Conservation (phyloP, 495 filamentous ascomycete species). For the Astrocystis sublimbata region DNA sequence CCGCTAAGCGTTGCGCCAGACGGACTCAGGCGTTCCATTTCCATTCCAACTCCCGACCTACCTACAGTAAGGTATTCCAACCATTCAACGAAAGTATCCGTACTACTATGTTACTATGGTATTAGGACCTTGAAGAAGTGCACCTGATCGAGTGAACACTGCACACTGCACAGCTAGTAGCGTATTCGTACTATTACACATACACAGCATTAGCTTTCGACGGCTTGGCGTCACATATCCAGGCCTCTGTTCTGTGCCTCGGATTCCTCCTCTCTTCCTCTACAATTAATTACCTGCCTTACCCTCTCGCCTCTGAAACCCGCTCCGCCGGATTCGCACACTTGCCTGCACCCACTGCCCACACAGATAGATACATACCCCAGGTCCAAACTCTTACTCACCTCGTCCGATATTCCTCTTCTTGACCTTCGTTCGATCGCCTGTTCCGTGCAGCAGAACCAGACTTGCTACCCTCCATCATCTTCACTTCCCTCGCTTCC, state of each 20-base stretch:
- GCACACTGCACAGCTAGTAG: too few relatives aligned
- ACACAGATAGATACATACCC: background rate
- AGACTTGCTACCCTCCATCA: background rate
- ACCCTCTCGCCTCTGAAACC: slow-evolving; percentile 2
- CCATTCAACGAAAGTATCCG: too few relatives aligned
- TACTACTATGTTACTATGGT: too few relatives aligned
- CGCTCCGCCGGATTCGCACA: slow-evolving; percentile 1
- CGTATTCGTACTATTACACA: too few relatives aligned
- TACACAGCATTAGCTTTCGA: slow-evolving; percentile 18
- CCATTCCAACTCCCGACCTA: background rate
- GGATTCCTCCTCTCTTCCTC: slow-evolving; percentile 1
- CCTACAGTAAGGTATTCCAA: too few relatives aligned
- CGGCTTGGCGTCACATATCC: slow-evolving; percentile 34
- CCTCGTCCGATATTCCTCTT: background rate
- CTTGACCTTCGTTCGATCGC: background rate
- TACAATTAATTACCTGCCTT: too few relatives aligned
- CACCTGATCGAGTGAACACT: too few relatives aligned
- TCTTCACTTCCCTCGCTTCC: background rate
- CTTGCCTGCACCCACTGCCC: too few relatives aligned
- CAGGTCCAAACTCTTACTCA: background rate
- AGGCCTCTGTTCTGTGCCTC: slow-evolving; percentile 25
- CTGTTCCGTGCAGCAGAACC: background rate
- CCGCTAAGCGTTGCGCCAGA: background rate
- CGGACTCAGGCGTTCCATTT: background rate
- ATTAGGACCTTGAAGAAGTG: too few relatives aligned